Conservation (phyloP, 768 basidiomycete species). For the Kwoniella sp. region DNA sequence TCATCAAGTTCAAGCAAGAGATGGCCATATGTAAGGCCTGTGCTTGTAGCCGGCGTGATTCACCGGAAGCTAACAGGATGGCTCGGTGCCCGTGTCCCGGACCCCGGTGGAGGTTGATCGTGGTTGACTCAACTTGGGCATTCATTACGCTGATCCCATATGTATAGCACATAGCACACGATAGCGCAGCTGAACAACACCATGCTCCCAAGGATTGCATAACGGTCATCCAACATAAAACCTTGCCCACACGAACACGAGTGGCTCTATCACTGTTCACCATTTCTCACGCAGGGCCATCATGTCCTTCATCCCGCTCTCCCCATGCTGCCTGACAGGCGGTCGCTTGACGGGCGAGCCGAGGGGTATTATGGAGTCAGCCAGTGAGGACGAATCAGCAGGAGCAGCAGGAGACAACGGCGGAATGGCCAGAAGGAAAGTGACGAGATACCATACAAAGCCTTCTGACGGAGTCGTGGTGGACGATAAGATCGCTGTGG, state of each 20-base stretch:
- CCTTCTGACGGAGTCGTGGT: slow-evolving; percentile 24
- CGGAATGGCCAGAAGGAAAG: background rate
- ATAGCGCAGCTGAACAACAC: background rate
- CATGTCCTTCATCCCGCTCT: slow-evolving; percentile 38
- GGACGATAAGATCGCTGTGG: slow-evolving; percentile 27
- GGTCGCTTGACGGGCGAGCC: slow-evolving; percentile 27
- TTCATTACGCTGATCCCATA: background rate
- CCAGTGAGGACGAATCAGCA: background rate
- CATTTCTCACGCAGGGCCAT: too few species aligned
- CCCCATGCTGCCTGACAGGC: slow-evolving; percentile 36
- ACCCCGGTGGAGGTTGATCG: slow-evolving; percentile 6
- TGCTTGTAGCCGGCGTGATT: too few species aligned
- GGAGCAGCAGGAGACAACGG: background rate
- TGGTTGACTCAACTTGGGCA: slow-evolving; percentile 1
- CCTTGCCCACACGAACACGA: too few species aligned
- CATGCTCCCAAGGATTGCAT: background rate
- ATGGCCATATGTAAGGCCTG: too few species aligned
- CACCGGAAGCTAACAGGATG: too few species aligned
- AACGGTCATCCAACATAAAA: too few species aligned
- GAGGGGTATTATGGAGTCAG: slow-evolving; percentile 24
- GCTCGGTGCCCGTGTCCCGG: too few species aligned
- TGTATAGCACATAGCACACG: background rate
- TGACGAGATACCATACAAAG: slow-evolving; percentile 35
- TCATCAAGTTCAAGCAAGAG: background rate
- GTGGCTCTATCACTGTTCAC: too few species aligned